Evolutionary conservation across 2,329 filamentous ascomycete species (phyloP).

Genomic region (Passalora sequoiae): DNA sequence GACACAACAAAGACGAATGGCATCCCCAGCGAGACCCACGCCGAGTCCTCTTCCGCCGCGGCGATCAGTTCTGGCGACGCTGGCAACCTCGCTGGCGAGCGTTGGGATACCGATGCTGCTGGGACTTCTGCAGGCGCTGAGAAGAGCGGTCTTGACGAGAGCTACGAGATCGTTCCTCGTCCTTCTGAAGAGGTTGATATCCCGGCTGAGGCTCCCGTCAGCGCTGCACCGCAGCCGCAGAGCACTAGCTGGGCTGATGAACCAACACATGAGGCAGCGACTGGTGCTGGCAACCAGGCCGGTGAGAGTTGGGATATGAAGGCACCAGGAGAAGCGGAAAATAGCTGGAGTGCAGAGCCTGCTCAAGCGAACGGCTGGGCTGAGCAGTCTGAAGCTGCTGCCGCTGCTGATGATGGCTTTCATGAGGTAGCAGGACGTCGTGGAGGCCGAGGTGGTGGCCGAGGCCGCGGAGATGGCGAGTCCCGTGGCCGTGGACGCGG

Average conservation of each 20-base stretch:
- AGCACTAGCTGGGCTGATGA: slow-evolving; percentile 79
- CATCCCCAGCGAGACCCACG: slow-evolving; percentile 25
- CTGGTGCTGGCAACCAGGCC: slow-evolving; percentile 28
- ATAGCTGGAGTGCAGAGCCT: slow-evolving; percentile 17
- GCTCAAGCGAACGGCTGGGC: slow-evolving; percentile 26
- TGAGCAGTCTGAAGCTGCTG: slow-evolving; percentile 24
- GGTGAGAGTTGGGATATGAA: slow-evolving; percentile 31
- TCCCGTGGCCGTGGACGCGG: slow-evolving; percentile 28
- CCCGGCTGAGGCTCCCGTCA: slow-evolving; percentile 53
- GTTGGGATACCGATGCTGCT: slow-evolving; percentile 57
- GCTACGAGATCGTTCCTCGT: slow-evolving; percentile 71
- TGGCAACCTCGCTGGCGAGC: slow-evolving; percentile 54
- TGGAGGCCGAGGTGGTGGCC: slow-evolving; percentile 36
- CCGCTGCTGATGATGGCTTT: slow-evolving; percentile 59
- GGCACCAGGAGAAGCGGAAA: slow-evolving; percentile 32
- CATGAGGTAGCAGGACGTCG: slow-evolving; percentile 53
- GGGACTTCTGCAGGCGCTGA: slow-evolving; percentile 42
- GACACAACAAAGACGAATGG: slow-evolving; percentile 36
- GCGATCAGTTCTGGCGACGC: slow-evolving; percentile 38
- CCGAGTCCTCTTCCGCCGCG: slow-evolving; percentile 30
- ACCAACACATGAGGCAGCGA: slow-evolving; percentile 29
- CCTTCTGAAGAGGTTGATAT: slow-evolving; percentile 70
- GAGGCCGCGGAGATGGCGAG: slow-evolving; percentile 38
- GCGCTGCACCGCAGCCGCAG: slow-evolving; percentile 39
- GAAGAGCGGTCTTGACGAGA: slow-evolving; percentile 53